Conservation (phyloP, 2,329 filamentous ascomycete species). For the Alternaria arborescens region DNA sequence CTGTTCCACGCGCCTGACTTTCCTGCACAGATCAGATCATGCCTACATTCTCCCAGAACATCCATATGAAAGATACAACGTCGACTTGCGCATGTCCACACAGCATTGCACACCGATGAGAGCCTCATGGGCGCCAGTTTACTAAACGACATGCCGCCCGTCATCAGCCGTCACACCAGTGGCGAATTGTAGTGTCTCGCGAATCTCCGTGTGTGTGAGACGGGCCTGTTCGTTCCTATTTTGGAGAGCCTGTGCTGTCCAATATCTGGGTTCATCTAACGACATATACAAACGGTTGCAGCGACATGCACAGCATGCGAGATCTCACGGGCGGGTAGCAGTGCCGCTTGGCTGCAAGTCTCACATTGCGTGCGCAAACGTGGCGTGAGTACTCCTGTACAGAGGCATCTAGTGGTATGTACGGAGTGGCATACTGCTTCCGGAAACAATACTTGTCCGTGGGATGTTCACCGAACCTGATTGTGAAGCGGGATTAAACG, state of each 20-base stretch:
- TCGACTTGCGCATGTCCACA: slow-evolving; percentile 4
- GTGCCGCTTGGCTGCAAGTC: background rate
- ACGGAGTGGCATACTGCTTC: background rate
- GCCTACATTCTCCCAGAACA: slow-evolving; percentile 5
- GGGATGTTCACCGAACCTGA: background rate
- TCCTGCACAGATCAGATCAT: slow-evolving; percentile 7
- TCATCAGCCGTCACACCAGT: slow-evolving; percentile 24
- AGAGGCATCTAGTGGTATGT: background rate
- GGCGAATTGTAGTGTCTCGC: slow-evolving; percentile 7
- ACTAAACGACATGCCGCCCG: slow-evolving; percentile 20
- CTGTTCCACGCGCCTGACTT: slow-evolving; percentile 1
- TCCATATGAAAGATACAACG: background rate
- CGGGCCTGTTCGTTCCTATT: background rate
- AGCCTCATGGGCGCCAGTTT: slow-evolving; percentile 10
- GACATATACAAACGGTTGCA: slow-evolving; percentile 4
- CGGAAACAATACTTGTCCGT: background rate
- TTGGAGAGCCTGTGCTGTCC: background rate
- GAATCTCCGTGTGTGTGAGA: slow-evolving; percentile 10
- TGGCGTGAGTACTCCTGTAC: slow-evolving; percentile 3
- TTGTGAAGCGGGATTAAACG: background rate
- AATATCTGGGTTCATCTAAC: slow-evolving; percentile 5
- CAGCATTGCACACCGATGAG: slow-evolving; percentile 28
- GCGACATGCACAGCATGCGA: slow-evolving; percentile 11
- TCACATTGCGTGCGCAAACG: slow-evolving; percentile 2
- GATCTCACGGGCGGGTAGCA: slow-evolving; percentile 3